phyloP scores from a whole-genome alignment of 2,329 filamentous ascomycete species.

The Tolypocladium tropicale region DNA sequence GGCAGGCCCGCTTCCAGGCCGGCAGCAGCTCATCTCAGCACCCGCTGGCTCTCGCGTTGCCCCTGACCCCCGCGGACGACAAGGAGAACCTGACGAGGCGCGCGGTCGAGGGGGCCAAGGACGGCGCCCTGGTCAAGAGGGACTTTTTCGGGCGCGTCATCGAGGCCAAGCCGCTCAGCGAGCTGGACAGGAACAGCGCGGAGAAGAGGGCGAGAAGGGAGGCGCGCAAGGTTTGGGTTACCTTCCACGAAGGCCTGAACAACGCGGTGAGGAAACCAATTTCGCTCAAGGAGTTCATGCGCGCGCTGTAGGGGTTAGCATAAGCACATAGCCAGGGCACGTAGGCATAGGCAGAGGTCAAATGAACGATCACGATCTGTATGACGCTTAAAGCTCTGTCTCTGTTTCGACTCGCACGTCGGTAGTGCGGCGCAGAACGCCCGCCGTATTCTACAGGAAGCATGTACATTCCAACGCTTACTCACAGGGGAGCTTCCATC shows the following conservation, averaged over 20 bases:
- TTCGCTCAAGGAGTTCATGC: constrained; percentile 68
- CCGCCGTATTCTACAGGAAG: background rate
- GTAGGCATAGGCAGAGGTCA: background rate
- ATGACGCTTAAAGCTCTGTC: background rate
- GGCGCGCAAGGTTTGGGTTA: constrained; percentile 67
- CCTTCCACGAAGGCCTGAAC: constrained; percentile 80
- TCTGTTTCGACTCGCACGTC: background rate
- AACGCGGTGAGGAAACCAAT: constrained; percentile 89
- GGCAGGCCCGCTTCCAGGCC: constrained; percentile 55
- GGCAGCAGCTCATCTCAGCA: constrained; percentile 25
- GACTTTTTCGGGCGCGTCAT: constrained; percentile 82
- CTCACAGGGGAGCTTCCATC: background rate
- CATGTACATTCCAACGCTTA: background rate
- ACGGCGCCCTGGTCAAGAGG: constrained; percentile 44
- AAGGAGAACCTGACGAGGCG: constrained; percentile 26
- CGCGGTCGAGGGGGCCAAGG: constrained; percentile 17
- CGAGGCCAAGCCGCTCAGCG: constrained; percentile 26
- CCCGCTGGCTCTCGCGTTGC: constrained; percentile 8
- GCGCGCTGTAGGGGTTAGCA: constrained; percentile 37
- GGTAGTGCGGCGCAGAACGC: background rate
- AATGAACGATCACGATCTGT: background rate
- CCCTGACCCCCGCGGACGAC: constrained; percentile 12
- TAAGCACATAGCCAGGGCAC: background rate
- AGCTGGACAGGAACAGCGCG: constrained; percentile 28
- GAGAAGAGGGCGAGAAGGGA: constrained; percentile 28